Conservation (phyloP, 257 asterid genomes). For the Ilex asprella region DNA sequence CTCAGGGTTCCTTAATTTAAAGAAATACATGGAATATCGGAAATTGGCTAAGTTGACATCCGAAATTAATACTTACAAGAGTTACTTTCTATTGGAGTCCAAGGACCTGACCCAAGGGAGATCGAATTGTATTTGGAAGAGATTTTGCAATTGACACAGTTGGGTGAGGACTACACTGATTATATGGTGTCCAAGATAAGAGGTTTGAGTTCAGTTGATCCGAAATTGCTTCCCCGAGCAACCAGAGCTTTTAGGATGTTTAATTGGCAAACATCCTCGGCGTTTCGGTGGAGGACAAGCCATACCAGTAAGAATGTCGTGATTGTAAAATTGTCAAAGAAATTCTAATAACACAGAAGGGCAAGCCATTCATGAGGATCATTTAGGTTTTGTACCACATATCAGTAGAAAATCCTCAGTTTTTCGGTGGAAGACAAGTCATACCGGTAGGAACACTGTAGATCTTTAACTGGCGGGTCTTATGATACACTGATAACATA, state of each 20-base stretch:
- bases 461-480: no score
- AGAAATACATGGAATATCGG: slow-evolving; percentile 73
- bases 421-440: no score
- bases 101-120: slow-evolving; percentile 93
- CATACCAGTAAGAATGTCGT: no score
- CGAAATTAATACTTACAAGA: slow-evolving; percentile 80
- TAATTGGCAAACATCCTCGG: no score
- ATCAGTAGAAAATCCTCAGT: no score
- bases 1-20: slow-evolving; percentile 70
- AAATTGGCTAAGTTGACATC: slow-evolving; percentile 65
- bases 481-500: no score
- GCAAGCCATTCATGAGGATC: no score
- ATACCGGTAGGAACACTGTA: no score
- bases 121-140: slow-evolving; percentile 85
- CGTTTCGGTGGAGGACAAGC: no score
- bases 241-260: slow-evolving; percentile 88
- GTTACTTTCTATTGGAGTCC: slow-evolving; percentile 56
- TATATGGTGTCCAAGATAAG: slow-evolving; percentile 79
- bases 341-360: no score
- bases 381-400: no score
- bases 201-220: slow-evolving; percentile 75
- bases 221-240: slow-evolving; percentile 77
- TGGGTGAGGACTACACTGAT: slow-evolving; percentile 92
- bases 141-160: slow-evolving; percentile 69
- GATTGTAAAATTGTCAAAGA: no score